Evolutionary conservation across 2,329 filamentous ascomycete genomes (phyloP).

Genomic region (Fusarium virguliforme): DNA sequence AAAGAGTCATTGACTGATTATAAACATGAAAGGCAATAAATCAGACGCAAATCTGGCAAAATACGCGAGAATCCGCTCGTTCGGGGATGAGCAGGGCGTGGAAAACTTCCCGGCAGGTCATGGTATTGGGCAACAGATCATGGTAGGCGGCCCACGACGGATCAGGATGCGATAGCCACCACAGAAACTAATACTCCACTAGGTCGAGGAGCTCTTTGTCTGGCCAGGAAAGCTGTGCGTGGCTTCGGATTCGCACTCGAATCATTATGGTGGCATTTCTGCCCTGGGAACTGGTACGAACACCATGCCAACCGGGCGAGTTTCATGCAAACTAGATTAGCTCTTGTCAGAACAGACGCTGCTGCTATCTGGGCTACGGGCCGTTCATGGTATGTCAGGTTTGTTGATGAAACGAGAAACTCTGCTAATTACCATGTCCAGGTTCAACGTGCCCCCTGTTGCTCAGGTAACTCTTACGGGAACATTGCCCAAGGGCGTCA

Average conservation of each 20-base stretch:
- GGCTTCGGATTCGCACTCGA: constrained; percentile 82
- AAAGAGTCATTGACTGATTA: too few relatives aligned
- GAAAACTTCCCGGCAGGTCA: constrained; percentile 82
- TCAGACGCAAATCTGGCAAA: too few relatives aligned
- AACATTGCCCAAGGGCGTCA: constrained; percentile 81
- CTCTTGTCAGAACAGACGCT: constrained; percentile 87
- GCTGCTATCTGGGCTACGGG: constrained; percentile 88
- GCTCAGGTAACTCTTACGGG: constrained; percentile 84
- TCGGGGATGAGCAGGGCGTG: constrained; percentile 80
- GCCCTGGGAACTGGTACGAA: constrained; percentile 83
- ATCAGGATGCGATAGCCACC: too few relatives aligned
- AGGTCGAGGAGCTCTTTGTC: constrained; percentile 71
- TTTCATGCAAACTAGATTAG: too few relatives aligned
- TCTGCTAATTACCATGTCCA: too few relatives aligned
- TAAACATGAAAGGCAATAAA: too few relatives aligned
- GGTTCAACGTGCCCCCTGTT: constrained; percentile 89
- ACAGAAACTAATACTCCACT: neutral
- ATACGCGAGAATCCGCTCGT: constrained; percentile 85
- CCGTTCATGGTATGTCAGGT: too few relatives aligned
- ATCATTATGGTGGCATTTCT: constrained; percentile 86
- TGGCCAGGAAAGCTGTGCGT: constrained; percentile 89
- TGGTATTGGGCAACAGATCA: constrained; percentile 90
- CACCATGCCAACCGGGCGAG: too few relatives aligned
- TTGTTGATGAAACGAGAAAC: too few relatives aligned
- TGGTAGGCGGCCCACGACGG: too few relatives aligned